Base-by-base conservation (phyloP, 768 basidiomycete genomes). In the Amanita muscaria region DNA sequence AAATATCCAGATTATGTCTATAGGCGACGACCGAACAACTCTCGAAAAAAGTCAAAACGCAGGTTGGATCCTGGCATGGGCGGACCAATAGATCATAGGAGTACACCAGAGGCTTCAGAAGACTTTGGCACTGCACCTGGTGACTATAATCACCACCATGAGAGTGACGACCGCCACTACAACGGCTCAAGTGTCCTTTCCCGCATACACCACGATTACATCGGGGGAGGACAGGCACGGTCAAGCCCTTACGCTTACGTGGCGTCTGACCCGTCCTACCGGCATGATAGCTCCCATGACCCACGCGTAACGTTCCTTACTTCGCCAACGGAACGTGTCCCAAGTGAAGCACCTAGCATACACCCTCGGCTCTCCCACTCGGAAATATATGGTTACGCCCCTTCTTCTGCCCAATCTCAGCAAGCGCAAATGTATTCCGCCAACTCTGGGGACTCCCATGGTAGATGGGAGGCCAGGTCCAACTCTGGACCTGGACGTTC, bases 1-100 rank as follows among this genome's bases (percentile, higher is more conserved):
- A 84, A 79, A 57, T 90, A 89, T 62, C 88, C 88, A 12, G 87
- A 89, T 71, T 91, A 91, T 53, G 87, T 91, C 35, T 91, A 91
- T 67, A 77, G 81, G 55, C 79, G 88, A 42, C 74, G 88, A 40
- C 88, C 88, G 21, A 91, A 91, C 66, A 88, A 91, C 59, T 83
- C 83, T 44, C 79, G 88, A 54, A 83, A 78, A 53, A 46, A 46
- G 18, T 39, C 44, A 3, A 63, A 66, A 29, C 64, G 73, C 40
- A 69, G 69, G 46, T 56, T 68, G 19, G 67, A 72, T 35, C 18
- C 35, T 5, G 16, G 36, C 15, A 19, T 38, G 30, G 44, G 16
- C 15, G 44, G 44, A 22, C n/a, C 44, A 11, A 31, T 30, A 12
- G 44, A 46, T 29, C 14, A 38, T 21, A 24, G 36, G n/a, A 39